Base-by-base conservation (phyloP, 352 stramenopile genomes). In the Blastocystis hominis region DNA sequence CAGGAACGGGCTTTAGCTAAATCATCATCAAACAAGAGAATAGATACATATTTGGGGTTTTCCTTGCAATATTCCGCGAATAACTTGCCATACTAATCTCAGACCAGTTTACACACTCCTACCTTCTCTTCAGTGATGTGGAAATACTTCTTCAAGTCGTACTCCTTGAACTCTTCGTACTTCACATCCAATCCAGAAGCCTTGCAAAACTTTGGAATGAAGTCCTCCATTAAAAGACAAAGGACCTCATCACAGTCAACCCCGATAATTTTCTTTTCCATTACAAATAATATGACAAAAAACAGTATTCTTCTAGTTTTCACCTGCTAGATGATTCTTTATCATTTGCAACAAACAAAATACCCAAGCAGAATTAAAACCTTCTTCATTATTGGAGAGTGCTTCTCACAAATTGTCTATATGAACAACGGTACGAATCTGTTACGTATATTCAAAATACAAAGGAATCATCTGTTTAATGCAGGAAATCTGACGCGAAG, bases 381-480 rank as follows among this genome's bases (percentile, higher is more conserved):
- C 30, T 38, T 64, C 56, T 64, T 64, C 56, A n/a, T n/a, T n/a
- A n/a, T n/a, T n/a, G n/a, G n/a, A n/a, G n/a, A n/a, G n/a, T n/a
- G n/a, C n/a, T n/a, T n/a, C n/a, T n/a, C n/a, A n/a, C n/a, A n/a
- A n/a, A n/a, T n/a, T n/a, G n/a, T n/a, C n/a, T n/a, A n/a, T n/a
- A n/a, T n/a, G n/a, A n/a, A n/a, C n/a, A n/a, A n/a, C n/a, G n/a
- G n/a, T n/a, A n/a, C n/a, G n/a, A n/a, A n/a, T n/a, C n/a, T n/a
- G n/a, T 75, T 78, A 87, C 72, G 30, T 70, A 36, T 42, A 84
- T 30, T 84, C 72, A 24, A 84, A 36, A 53, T 70, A 84, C n/a
- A 36, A 70, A n/a, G 59, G 47, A 15, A 47, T 70, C 54, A 47
- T 84, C 46, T 84, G 54, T 34, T 24, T 47, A 62, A 84, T 84